Evolutionary conservation across 208 protist species (phyloP).

Genomic region (Trypanosoma congolense): DNA sequence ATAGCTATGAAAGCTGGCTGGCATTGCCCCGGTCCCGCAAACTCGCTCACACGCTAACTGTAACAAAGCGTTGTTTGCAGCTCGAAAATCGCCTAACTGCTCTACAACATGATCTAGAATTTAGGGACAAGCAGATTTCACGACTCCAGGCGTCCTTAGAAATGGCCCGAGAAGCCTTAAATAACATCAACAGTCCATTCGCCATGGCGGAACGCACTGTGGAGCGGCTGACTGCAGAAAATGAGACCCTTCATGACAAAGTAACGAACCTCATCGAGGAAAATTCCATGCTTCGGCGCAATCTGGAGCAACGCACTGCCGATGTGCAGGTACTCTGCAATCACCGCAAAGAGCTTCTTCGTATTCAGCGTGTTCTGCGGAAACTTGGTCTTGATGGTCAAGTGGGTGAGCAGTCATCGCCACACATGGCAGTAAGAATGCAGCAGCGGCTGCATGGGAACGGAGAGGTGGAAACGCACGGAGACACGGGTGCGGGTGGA

Average conservation of each 20-base stretch:
- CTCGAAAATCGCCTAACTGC: slow-evolving; percentile 67
- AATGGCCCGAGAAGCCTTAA: slow-evolving; percentile 67
- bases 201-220: slow-evolving; percentile 71
- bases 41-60: slow-evolving; percentile 60
- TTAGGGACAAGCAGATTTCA: slow-evolving; percentile 67
- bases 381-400: slow-evolving; percentile 57
- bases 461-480: background rate
- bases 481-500: background rate
- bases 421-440: background rate
- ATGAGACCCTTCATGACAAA: slow-evolving; percentile 50
- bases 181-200: slow-evolving; percentile 86
- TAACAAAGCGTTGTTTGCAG: slow-evolving; percentile 87
- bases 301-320: slow-evolving; percentile 40
- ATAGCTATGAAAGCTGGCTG: slow-evolving; percentile 49
- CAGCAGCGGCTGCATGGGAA: slow-evolving; percentile 3
- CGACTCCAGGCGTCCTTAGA: slow-evolving; percentile 69
- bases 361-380: slow-evolving; percentile 62
- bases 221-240: slow-evolving; percentile 44
- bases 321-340: slow-evolving; percentile 62
- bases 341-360: slow-evolving; percentile 72
- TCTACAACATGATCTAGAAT: slow-evolving; percentile 59
- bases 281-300: slow-evolving; percentile 39
- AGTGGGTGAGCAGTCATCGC: slow-evolving; percentile 3
- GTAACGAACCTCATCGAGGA: slow-evolving; percentile 42
- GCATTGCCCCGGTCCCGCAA: slow-evolving; percentile 75